Evolutionary conservation across 805 yeast species (phyloP), one percentile per base, ranked within the genome.

Genomic region (Spathaspora sp.): DNA sequence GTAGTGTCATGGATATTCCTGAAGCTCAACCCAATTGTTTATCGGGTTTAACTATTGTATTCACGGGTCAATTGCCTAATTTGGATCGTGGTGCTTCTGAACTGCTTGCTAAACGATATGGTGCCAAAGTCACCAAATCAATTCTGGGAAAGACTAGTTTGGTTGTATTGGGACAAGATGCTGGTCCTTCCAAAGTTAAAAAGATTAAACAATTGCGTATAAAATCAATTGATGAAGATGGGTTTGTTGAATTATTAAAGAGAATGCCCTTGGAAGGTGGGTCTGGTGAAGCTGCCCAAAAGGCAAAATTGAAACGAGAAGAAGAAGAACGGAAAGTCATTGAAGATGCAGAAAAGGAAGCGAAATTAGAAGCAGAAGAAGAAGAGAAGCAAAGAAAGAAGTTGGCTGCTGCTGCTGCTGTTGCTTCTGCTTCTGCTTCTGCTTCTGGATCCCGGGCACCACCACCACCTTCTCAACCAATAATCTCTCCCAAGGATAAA

Each of bases 261-360:
- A 79, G 82, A 6, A 88, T 93, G 94, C 98, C 99, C 0, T 85
- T 85, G 2, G 91, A 86, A 56, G 99, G 99, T 26, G 98, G 98
- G 0, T 81, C 79, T 44, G 89, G 96, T n/a, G 87, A 71, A 14
- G 82, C 74, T 3, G 98, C 97, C 0, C 79, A 79, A 52, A 83
- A 81, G 56, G 94, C 94, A 1, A 74, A 84, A 53, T 75, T 73
- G 44, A 90, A 89, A 68, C 77, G 84, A 53, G 82, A 81, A 54
- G 83, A 79, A 52, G 94, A 90, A 59, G 91, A 87, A 60, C 71
- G 69, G 32, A 68, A 70, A 51, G 81, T 85, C 2, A 52, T 77
- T 18, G 78, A 76, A 55, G 70, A 72, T 19, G 77, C 72, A 10
- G 61, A 60, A 49, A 61, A 56, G 7, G 66, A 60, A 17, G 85